A percentile compares a stretch with the other conserved stretches of the same genome.
Conservation (phyloP, 768 basidiomycete genomes). For the Lepiota venenata region DNA sequence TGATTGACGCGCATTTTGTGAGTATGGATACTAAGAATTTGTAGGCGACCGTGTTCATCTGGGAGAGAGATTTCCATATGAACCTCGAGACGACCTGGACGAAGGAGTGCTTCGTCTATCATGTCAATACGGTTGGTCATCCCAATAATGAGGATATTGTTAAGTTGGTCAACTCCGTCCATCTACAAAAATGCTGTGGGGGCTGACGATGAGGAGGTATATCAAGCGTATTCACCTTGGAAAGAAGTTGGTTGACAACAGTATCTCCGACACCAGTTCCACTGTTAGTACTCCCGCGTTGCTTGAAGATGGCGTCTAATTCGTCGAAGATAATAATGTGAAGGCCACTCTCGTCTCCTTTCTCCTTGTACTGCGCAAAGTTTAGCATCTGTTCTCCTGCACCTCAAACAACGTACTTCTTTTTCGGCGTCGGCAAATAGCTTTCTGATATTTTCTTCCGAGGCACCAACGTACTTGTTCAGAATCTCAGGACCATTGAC, state of each 20-base stretch:
- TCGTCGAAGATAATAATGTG: conserved; percentile 99
- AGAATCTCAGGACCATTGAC: conserved; percentile 98
- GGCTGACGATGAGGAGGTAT: not conserved
- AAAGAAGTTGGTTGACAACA: conserved; percentile 96
- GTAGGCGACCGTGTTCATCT: conserved; percentile 86
- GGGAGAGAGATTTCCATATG: conserved; percentile 99
- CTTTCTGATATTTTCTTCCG: conserved; percentile 97
- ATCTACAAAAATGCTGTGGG: conserved; percentile 50
- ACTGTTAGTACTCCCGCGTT: conserved; percentile 86
- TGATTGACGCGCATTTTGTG: conserved; percentile 89
- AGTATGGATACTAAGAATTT: conserved; percentile 96
- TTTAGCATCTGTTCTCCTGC: not conserved
- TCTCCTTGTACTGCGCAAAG: conserved; percentile 75
- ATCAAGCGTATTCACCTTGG: conserved; percentile 61
- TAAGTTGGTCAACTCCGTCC: conserved; percentile 98
- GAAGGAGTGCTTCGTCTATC: conserved; percentile 97
- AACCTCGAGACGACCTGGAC: conserved; percentile 97
- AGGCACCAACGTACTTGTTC: conserved; percentile 95
- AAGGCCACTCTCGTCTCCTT: conserved; percentile 93
- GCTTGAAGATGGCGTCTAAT: conserved; percentile 97
- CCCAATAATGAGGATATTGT: conserved; percentile 98
- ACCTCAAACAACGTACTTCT: conserved; percentile 35
- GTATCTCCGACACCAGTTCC: conserved; percentile 99
- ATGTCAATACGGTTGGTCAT: conserved; percentile 99
- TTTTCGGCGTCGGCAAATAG: conserved; percentile 98